Evolutionary conservation across 208 protist genomes (phyloP).

Genomic region (Leishmania martiniquensis): DNA sequence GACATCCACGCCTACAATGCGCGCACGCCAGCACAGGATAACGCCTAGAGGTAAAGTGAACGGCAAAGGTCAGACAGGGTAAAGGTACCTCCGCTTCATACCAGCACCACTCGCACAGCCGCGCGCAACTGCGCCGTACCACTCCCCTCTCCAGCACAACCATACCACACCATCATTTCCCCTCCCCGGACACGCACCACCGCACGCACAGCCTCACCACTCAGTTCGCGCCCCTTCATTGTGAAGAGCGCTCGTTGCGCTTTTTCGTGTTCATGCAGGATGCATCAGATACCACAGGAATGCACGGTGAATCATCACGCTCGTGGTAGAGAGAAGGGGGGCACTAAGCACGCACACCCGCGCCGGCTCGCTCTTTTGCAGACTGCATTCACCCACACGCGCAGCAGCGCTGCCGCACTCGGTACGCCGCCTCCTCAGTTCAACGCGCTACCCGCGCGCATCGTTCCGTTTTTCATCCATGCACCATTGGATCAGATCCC

Average conservation of each 20-base stretch:
- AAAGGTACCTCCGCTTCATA: no score
- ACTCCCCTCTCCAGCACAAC: neutral
- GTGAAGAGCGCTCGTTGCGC: conserved; percentile 47
- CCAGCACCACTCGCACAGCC: neutral
- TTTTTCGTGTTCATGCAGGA: conserved; percentile 43
- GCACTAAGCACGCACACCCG: conserved; percentile 25
- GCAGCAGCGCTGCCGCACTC: neutral
- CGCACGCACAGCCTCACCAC: conserved; percentile 2
- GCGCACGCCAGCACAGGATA: no score
- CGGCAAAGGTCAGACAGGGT: no score
- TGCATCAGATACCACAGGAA: conserved; percentile 86
- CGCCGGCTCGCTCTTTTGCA: neutral
- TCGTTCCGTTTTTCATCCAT: conserved; percentile 34
- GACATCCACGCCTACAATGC: neutral
- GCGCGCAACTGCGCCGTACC: neutral
- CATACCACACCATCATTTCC: neutral
- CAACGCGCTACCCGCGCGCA: conserved; percentile 25
- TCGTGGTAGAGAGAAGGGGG: conserved; percentile 6
- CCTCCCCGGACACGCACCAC: conserved; percentile 28
- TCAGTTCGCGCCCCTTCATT: conserved; percentile 24
- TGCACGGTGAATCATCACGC: conserved; percentile 44
- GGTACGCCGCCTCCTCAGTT: conserved; percentile 18
- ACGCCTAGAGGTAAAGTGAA: no score
- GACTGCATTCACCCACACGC: neutral
- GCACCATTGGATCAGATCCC: conserved; percentile 35